Evolutionary conservation across 768 basidiomycete genomes (phyloP).

Genomic region (Serendipita sp.): DNA sequence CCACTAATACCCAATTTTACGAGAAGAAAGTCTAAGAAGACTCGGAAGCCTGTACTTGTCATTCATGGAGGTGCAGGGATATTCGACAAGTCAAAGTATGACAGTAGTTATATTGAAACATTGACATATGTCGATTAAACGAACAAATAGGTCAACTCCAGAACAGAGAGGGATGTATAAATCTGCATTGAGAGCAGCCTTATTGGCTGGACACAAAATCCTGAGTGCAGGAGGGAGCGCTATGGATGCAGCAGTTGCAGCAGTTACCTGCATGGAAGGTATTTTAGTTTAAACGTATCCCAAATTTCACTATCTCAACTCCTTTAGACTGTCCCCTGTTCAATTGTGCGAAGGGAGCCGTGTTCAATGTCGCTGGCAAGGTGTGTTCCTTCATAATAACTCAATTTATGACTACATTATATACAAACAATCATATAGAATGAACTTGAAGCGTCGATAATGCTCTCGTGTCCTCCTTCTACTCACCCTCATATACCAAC

Average conservation of each 20-base stretch:
- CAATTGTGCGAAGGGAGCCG: constrained; percentile 66
- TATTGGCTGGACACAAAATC: constrained; percentile 46
- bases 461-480: constrained; percentile 62
- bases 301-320: neutral
- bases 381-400: constrained; percentile 21
- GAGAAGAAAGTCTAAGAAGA: too few species aligned
- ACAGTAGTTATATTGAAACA: neutral
- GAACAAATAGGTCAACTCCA: constrained; percentile 32
- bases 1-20: too few species aligned
- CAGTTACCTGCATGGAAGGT: constrained; percentile 63
- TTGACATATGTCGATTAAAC: neutral
- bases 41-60: constrained; percentile 29
- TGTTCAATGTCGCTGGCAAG: constrained; percentile 69
- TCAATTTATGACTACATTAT: too few species aligned
- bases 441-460: constrained; percentile 67
- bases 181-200: constrained; percentile 34
- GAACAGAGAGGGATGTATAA: constrained; percentile 45
- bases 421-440: constrained; percentile 29
- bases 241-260: constrained; percentile 66
- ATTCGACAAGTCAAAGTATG: constrained; percentile 30
- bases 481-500: constrained; percentile 43
- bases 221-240: constrained; percentile 58
- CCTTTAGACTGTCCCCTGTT: constrained; percentile 54
- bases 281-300: constrained; percentile 8
- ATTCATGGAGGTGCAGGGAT: constrained; percentile 73